These are phyloP conservation scores for Leccinum proximum DNA, from an alignment of 1,284 basidiomycete genomes.

Conservation along the genomic window DNA sequence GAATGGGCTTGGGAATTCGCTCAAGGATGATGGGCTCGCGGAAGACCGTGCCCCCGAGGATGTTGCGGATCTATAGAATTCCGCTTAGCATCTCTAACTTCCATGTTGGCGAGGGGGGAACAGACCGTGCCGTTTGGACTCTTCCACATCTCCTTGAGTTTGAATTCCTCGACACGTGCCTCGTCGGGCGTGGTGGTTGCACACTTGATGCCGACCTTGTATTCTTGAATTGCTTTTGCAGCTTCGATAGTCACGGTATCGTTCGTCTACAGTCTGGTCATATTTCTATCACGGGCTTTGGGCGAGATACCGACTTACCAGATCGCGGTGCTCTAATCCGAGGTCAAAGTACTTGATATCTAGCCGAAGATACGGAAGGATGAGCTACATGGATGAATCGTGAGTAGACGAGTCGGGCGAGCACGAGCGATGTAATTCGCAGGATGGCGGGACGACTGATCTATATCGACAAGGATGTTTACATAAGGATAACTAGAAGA, in stretches of 20 bases:
- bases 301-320: conserved; percentile 42
- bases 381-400: conserved; percentile 56
- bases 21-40: conserved; percentile 95
- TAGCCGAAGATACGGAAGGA: conserved; percentile 92
- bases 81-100: conserved; percentile 8
- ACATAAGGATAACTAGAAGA: no score
- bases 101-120: conserved; percentile 9
- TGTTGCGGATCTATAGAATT: conserved; percentile 80
- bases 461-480: no score
- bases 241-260: conserved; percentile 94
- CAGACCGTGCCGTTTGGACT: conserved; percentile 92
- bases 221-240: conserved; percentile 87
- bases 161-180: conserved; percentile 92
- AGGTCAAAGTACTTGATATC: conserved; percentile 99
- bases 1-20: conserved; percentile 90
- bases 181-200: conserved; percentile 99
- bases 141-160: conserved; percentile 98
- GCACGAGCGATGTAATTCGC: background rate
- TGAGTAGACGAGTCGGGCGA: conserved; percentile 1
- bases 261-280: conserved; percentile 61
- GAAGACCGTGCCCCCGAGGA: conserved; percentile 98
- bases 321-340: conserved; percentile 89
- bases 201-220: conserved; percentile 95
- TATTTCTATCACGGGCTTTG: background rate
- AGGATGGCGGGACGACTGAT: no score